Conservation (phyloP, 2,329 filamentous ascomycete species). For the Fusarium pseudoanthophilum region DNA sequence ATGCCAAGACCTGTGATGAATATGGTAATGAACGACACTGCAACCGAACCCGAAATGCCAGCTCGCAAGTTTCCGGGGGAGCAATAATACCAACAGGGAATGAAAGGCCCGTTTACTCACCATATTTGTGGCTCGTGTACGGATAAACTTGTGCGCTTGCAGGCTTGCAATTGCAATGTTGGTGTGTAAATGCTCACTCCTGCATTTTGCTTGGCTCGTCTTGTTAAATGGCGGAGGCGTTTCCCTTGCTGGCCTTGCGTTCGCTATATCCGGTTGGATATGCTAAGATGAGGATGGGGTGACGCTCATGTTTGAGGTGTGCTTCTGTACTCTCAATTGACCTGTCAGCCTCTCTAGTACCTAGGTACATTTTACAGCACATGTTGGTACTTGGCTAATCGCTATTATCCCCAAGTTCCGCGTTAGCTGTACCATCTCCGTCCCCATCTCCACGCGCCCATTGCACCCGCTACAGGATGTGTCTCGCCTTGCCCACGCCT, state of each 20-base stretch:
- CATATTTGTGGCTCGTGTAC: conserved; percentile 3
- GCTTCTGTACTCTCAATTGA: conserved; percentile 3
- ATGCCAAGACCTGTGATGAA: conserved; percentile 32
- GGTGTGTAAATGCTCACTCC: conserved; percentile 21
- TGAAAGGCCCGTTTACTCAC: conserved; percentile 2
- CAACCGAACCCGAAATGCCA: conserved; percentile 19
- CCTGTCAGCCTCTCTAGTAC: background rate
- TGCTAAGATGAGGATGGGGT: conserved; percentile 7
- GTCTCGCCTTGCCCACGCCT: conserved; percentile 12
- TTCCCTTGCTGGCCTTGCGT: conserved; percentile 9
- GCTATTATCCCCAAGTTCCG: conserved; percentile 6
- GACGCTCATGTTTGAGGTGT: conserved; percentile 4
- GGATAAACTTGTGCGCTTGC: conserved; percentile 1
- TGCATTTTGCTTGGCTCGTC: conserved; percentile 20
- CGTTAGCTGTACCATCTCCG: conserved; percentile 1
- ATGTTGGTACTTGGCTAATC: background rate
- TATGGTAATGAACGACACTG: conserved; percentile 36
- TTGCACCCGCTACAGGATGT: conserved; percentile 12
- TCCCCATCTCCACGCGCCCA: background rate
- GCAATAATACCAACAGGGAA: background rate
- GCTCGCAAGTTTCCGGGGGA: conserved; percentile 1
- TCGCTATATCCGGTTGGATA: conserved; percentile 13
- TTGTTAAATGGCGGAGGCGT: conserved; percentile 10
- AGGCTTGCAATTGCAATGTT: background rate
- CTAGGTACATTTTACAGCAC: background rate